Conservation (phyloP, 768 basidiomycete species). For the Amanita brunnescens region DNA sequence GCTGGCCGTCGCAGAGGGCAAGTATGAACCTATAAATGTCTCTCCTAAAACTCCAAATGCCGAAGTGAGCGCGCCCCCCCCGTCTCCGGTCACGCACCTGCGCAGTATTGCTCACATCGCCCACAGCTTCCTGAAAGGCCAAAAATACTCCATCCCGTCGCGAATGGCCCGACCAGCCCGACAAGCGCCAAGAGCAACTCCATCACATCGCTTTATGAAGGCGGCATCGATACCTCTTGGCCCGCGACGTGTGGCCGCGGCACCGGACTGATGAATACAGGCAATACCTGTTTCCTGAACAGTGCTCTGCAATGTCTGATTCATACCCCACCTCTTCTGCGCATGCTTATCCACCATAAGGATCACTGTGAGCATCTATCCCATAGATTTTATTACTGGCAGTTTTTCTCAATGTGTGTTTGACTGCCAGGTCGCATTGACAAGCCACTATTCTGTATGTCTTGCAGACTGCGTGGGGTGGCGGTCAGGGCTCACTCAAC, state of each 20-base stretch:
- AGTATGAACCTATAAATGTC: conserved; percentile 76
- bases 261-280: conserved; percentile 70
- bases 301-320: conserved; percentile 88
- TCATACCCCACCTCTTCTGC: conserved; percentile 84
- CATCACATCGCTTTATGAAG: conserved; percentile 36
- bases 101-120: no score
- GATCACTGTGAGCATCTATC: conserved; percentile 56
- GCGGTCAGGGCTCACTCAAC: conserved; percentile 43
- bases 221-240: conserved; percentile 57
- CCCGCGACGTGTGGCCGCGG: conserved; percentile 40
- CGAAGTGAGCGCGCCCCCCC: conserved; percentile 33
- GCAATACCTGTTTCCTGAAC: conserved; percentile 96
- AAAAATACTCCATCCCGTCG: conserved; percentile 10
- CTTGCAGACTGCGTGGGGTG: conserved; percentile 57
- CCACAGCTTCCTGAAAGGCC: conserved; percentile 14
- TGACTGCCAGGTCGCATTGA: conserved; percentile 29
- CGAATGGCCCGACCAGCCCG: conserved; percentile 15
- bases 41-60: conserved; percentile 42
- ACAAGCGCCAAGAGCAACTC: conserved; percentile 20
- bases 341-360: conserved; percentile 44
- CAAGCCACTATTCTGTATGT: conserved; percentile 63
- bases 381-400: no score
- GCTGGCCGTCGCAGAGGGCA: conserved; percentile 61
- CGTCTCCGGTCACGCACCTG: background rate
- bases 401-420: no score